Conservation (phyloP, 768 basidiomycete genomes). For the Russula brevipes region DNA sequence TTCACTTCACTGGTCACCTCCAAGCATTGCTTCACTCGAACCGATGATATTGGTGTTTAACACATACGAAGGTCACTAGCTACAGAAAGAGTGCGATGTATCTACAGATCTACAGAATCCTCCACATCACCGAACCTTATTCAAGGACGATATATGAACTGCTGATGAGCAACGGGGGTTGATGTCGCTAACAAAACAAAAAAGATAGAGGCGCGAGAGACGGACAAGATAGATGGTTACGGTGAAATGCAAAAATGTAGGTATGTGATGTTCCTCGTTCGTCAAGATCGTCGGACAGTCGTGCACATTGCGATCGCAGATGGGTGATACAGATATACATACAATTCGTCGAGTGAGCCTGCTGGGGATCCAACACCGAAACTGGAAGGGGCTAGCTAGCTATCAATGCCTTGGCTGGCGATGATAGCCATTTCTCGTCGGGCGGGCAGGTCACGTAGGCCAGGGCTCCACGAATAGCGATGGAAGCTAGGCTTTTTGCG, state of each 20-base stretch:
- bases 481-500: constrained; percentile 44
- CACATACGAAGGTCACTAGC: constrained; percentile 15
- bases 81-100: constrained; percentile 21
- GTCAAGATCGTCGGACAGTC: constrained; percentile 22
- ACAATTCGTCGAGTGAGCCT: constrained; percentile 15
- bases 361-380: background rate
- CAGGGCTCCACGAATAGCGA: constrained; percentile 48
- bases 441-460: background rate
- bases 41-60: constrained; percentile 13
- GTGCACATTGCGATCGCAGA: constrained; percentile 18
- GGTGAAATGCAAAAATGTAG: constrained; percentile 20
- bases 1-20: background rate
- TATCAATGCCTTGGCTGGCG: constrained; percentile 19
- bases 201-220: background rate
- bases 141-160: background rate
- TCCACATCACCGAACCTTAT: constrained; percentile 4
- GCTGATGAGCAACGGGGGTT: background rate
- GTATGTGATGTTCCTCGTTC: constrained; percentile 22
- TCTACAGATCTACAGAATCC: constrained; percentile 19
- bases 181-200: constrained; percentile 13
- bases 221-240: constrained; percentile 15
- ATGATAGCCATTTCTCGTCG: constrained; percentile 18
- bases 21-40: background rate
- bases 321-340: constrained; percentile 23
- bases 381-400: constrained; percentile 2